Conservation (phyloP, 495 filamentous ascomycete species). For the Alectoria sarmentosa region DNA sequence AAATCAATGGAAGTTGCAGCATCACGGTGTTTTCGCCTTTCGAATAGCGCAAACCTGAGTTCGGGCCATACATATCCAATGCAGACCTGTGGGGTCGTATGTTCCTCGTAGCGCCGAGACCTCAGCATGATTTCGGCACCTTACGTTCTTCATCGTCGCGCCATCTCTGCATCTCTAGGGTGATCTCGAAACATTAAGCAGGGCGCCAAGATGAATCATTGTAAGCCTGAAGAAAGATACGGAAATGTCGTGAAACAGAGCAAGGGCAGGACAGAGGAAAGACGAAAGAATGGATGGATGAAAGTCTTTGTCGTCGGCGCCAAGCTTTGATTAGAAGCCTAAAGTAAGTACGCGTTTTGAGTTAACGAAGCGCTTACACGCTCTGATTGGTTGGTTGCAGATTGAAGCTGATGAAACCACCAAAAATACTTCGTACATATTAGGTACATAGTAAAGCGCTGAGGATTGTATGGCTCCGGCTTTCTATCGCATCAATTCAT, state of each 20-base stretch:
- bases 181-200: not conserved
- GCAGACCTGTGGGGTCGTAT: not conserved
- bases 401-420: not conserved
- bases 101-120: conserved; percentile 9
- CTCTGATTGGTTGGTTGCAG: not conserved
- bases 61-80: conserved; percentile 1
- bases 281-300: not conserved
- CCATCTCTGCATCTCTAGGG: not conserved
- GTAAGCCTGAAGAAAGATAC: not conserved
- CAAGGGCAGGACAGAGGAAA: not conserved
- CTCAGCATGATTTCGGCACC: not conserved
- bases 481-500: not conserved
- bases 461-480: not conserved
- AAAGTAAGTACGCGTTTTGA: not conserved
- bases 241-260: not conserved
- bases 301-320: conserved; percentile 1
- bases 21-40: not conserved
- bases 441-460: not conserved
- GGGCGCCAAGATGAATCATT: conserved; percentile 8
- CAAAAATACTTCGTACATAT: not conserved
- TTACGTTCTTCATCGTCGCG: not conserved
- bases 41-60: not conserved
- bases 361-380: not conserved
- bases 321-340: conserved; percentile 1
- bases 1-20: conserved; percentile 4